Evolutionary conservation across 371 early-diverging fungal species (phyloP), one percentile per base, ranked within the genome.

Genomic region (Phascolomyces articulosus): DNA sequence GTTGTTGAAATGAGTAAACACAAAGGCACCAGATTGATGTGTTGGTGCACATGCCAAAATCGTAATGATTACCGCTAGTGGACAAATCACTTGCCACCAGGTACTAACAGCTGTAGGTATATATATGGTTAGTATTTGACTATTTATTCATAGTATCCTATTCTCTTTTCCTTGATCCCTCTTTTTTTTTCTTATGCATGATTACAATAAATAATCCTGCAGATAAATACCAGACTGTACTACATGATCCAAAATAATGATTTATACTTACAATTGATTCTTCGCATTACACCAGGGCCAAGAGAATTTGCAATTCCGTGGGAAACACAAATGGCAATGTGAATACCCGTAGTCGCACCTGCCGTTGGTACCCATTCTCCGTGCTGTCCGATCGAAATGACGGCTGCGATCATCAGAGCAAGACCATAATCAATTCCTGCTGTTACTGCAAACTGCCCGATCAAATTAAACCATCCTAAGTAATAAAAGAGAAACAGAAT

Each of bases 401-500:
- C 73, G 13, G 83, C 79, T 55, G 76, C 70, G 47, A 84, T 49
- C 76, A 84, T 72, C 40, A 82, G 63, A 4, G 85, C 82, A 23
- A 85, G 70, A 55, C 85, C 85, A 64, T 80, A 85, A 48, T 82
- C 83, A 23, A 85, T 82, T 54, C 83, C 85, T 20, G 85, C 83
- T 44, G 78, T 78, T 21, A 75, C 75, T 4, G 78, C 78, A 73
- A 78, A 78, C 38, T 78, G 78, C 2, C 78, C 78, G 24, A 74
- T 73, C 47, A 78, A 55, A 47, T 78, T 78, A 51, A 69, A 78
- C 78, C 78, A 78, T 13, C 47, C 47, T 47, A 47, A 9, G n/a
- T n/a, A n/a, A 34, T 34, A 34, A 9, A 47, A 13, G 16, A 47
- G 8, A 20, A 47, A 47, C 16, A 8, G 16, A 13, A 40, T 40